Percentiles rank a stretch among this genome's conserved stretches.
These are phyloP conservation scores for Sporothrix humicola DNA, from an alignment of 2,329 filamentous ascomycete genomes.

Conservation along the genomic window DNA sequence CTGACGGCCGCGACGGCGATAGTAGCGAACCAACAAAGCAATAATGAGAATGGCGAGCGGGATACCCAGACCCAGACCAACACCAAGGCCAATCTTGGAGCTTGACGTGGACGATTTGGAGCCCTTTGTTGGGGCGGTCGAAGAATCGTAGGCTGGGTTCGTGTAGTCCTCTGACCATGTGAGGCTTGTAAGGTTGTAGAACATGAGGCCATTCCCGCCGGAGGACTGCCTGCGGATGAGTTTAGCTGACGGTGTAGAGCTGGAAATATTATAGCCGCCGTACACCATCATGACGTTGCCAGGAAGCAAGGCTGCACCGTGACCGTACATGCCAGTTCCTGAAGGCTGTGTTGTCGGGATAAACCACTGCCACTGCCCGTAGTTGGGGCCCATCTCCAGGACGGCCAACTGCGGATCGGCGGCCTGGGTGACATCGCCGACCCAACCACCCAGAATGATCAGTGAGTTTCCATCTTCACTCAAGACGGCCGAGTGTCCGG, in stretches of 20 bases:
- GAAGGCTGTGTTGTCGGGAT: conserved; percentile 60
- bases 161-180: conserved; percentile 59
- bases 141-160: conserved; percentile 46
- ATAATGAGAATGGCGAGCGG: conserved; percentile 57
- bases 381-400: conserved; percentile 75
- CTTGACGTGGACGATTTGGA: conserved; percentile 36
- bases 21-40: conserved; percentile 51
- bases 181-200: conserved; percentile 64
- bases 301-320: conserved; percentile 66
- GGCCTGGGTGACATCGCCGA: conserved; percentile 76
- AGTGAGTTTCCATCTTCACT: conserved; percentile 79
- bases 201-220: conserved; percentile 42
- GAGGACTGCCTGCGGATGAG: conserved; percentile 37
- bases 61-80: conserved; percentile 69
- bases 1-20: conserved; percentile 52
- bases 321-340: conserved; percentile 62
- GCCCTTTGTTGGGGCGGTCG: conserved; percentile 26
- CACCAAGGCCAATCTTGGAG: conserved; percentile 63
- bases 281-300: conserved; percentile 73
- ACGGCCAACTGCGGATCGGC: conserved; percentile 83
- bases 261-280: conserved; percentile 61
- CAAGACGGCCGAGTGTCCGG: conserved; percentile 85
- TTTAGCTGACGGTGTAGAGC: conserved; percentile 14
- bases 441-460: conserved; percentile 88
- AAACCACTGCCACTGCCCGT: conserved; percentile 75